phyloP scores from a whole-genome alignment of 2,329 filamentous ascomycete genomes.

The Penicillium sp. region DNA sequence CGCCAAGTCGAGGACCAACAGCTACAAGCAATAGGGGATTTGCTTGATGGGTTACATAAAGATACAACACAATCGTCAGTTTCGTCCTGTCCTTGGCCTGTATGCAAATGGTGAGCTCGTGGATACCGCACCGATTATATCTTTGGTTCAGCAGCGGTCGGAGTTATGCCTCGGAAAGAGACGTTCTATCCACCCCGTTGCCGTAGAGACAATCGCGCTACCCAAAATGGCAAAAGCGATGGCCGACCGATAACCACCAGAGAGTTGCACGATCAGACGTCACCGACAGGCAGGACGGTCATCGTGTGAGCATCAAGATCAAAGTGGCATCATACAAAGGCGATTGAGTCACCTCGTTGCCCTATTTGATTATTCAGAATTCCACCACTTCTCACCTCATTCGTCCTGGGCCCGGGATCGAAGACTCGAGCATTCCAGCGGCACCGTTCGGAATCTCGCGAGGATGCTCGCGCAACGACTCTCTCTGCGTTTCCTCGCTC shows the following conservation, averaged over 20 bases:
- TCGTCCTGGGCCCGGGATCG: no score
- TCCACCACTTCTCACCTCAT: no score
- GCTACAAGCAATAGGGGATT: no score
- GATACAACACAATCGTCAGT: no score
- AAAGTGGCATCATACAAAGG: neutral
- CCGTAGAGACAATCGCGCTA: slow-evolving; percentile 21
- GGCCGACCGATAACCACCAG: neutral
- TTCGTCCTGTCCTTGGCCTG: no score
- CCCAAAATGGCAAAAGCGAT: slow-evolving; percentile 1
- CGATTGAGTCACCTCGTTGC: neutral
- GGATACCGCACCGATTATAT: no score
- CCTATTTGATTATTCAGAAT: neutral
- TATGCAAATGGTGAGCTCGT: no score
- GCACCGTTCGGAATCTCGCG: neutral
- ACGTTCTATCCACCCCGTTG: slow-evolving; percentile 13
- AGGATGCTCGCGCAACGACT: slow-evolving; percentile 19
- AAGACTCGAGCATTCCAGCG: neutral
- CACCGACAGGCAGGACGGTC: neutral
- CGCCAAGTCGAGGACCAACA: no score
- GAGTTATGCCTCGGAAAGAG: no score
- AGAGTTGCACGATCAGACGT: neutral
- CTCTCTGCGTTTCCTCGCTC: slow-evolving; percentile 25
- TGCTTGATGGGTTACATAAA: no score
- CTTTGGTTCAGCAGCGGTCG: no score
- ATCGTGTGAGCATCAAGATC: neutral